Conservation (phyloP, 495 filamentous ascomycete genomes). For the Aspergillus ellipticus region DNA sequence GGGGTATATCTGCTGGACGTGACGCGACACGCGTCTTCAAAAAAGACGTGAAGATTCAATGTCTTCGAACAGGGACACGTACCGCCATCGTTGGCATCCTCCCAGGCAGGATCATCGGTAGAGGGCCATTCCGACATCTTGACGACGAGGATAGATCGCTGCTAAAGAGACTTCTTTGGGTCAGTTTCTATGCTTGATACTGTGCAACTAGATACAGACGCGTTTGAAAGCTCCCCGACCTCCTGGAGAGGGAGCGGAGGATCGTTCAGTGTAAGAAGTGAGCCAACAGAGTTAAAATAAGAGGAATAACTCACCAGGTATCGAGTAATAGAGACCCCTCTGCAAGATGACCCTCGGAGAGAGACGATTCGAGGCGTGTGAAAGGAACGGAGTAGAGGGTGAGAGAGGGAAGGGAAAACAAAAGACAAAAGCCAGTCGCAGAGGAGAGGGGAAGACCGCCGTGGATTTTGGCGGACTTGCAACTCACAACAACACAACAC, state of each 20-base stretch:
- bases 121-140: neutral
- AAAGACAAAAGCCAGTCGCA: neutral
- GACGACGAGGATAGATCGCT: neutral
- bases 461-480: no score
- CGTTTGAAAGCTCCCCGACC: neutral
- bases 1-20: neutral
- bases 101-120: neutral
- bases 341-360: neutral
- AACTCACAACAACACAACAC: neutral
- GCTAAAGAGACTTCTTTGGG: neutral
- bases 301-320: neutral
- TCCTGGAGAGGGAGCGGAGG: neutral
- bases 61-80: neutral
- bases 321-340: neutral
- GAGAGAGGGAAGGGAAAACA: neutral
- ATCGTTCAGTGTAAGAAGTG: no score
- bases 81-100: constrained; percentile 4
- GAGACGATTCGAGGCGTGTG: neutral
- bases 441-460: constrained; percentile 5
- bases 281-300: no score
- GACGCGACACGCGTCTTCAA: neutral
- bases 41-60: neutral
- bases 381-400: neutral
- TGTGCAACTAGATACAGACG: neutral
- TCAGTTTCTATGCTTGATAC: neutral